Conservation (phyloP, 768 basidiomycete species). For the Coprinopsis strossmayeri region DNA sequence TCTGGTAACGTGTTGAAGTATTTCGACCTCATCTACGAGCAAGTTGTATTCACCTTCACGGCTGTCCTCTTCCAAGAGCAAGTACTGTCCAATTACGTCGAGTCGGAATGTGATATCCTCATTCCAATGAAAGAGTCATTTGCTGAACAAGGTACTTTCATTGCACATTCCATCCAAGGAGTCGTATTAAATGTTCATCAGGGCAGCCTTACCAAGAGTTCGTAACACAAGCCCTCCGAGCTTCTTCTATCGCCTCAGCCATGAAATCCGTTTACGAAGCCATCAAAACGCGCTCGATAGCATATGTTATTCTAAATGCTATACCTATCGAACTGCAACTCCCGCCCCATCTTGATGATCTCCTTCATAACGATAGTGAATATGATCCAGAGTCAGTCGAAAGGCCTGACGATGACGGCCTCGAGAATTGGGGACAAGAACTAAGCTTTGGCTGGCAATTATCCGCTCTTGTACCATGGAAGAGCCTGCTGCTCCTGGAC, state of each 20-base stretch:
- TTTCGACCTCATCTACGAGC: slow-evolving; percentile 83
- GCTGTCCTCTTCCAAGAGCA: slow-evolving; percentile 93
- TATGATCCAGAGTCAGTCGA: slow-evolving; percentile 45
- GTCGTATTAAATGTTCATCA: slow-evolving; percentile 19
- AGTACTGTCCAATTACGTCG: slow-evolving; percentile 79
- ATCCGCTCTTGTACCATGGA: slow-evolving; percentile 82
- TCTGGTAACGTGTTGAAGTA: slow-evolving; percentile 73
- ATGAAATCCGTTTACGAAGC: slow-evolving; percentile 77
- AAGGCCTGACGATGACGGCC: slow-evolving; percentile 45
- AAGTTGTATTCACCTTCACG: slow-evolving; percentile 83
- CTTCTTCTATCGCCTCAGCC: slow-evolving; percentile 69
- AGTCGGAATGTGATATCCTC: slow-evolving; percentile 68
- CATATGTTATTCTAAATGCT: slow-evolving; percentile 71
- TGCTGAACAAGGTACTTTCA: slow-evolving; percentile 48
- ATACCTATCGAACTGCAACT: slow-evolving; percentile 83
- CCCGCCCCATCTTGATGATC: slow-evolving; percentile 69
- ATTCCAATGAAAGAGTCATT: slow-evolving; percentile 66
- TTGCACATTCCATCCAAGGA: slow-evolving; percentile 9
- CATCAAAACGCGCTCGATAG: slow-evolving; percentile 69
- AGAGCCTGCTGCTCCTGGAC: slow-evolving; percentile 76
- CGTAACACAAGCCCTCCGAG: slow-evolving; percentile 48
- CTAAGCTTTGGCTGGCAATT: slow-evolving; percentile 69
- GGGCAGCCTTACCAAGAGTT: slow-evolving; percentile 57
- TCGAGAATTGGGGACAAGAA: slow-evolving; percentile 57
- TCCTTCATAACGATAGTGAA: slow-evolving; percentile 63